A percentile compares a stretch with the other conserved stretches of the same genome.
Conservation (phyloP, 139 green algal species). For the Chlamydomonas sp. region DNA sequence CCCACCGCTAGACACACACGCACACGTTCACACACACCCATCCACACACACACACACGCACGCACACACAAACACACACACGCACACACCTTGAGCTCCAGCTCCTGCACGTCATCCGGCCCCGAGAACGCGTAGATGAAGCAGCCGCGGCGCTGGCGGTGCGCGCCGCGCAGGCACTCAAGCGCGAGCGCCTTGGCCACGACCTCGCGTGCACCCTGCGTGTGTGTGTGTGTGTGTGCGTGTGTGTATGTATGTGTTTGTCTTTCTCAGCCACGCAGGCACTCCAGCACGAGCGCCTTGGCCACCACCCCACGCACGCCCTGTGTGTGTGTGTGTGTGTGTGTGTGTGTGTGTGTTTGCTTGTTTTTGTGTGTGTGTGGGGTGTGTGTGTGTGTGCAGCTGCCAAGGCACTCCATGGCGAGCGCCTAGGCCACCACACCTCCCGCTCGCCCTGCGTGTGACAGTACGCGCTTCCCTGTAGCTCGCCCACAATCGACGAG, state of each 20-base stretch:
- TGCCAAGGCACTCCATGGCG: not conserved
- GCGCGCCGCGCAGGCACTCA: conserved; percentile 80
- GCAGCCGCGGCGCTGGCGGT: conserved; percentile 66
- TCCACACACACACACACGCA: no score
- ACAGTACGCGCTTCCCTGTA: not conserved
- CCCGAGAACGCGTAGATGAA: conserved; percentile 90
- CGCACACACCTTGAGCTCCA: conserved; percentile 67
- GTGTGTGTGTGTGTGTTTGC: not conserved
- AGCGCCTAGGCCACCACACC: conserved; percentile 63
- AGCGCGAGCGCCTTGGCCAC: conserved; percentile 76
- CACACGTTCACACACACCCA: no score
- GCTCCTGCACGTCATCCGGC: conserved; percentile 68
- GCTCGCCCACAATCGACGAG: not conserved
- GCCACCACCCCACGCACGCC: conserved; percentile 76
- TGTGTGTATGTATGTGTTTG: conserved; percentile 8
- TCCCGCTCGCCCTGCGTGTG: conserved; percentile 37
- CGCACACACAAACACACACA: no score
- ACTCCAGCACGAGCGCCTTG: conserved; percentile 86
- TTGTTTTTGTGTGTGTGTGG: not conserved
- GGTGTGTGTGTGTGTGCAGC: not conserved
- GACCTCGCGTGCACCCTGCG: conserved; percentile 50
- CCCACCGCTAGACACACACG: no score
- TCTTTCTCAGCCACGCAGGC: conserved; percentile 76
- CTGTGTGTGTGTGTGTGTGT: conserved; percentile 10
- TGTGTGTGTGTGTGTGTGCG: conserved; percentile 13